Evolutionary conservation across 73 alveolate species (phyloP).

Genomic region (Tetrahymena malaccensis): DNA sequence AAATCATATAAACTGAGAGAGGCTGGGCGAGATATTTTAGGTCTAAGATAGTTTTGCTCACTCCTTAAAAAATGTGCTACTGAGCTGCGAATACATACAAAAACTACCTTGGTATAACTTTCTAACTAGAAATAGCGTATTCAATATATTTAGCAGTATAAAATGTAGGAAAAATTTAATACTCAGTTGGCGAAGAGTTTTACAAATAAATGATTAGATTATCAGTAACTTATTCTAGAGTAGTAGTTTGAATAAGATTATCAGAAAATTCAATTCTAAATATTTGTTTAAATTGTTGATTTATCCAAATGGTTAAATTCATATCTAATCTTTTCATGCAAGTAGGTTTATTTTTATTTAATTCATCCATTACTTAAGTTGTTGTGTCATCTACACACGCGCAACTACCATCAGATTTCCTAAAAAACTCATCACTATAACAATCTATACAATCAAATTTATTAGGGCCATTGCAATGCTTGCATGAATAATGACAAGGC

Average conservation of each 20-base stretch:
- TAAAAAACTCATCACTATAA: too few species aligned
- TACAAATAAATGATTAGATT: not conserved
- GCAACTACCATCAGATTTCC: not conserved
- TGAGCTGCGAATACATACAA: not conserved
- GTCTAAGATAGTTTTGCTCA: not conserved
- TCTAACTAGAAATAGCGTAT: not conserved
- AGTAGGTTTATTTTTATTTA: not conserved
- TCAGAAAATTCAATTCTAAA: not conserved
- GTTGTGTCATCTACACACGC: not conserved
- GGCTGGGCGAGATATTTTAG: not conserved
- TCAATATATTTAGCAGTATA: not conserved
- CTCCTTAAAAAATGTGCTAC: not conserved
- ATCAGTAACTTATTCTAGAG: too few species aligned
- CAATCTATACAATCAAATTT: not conserved
- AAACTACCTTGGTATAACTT: not conserved
- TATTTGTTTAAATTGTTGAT: not conserved
- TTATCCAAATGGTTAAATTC: not conserved
- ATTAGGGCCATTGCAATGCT: not conserved
- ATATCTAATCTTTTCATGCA: not conserved
- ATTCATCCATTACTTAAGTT: not conserved
- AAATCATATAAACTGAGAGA: not conserved
- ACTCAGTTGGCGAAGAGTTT: not conserved
- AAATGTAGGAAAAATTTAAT: not conserved
- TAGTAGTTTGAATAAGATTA: not conserved
- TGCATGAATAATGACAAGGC: not conserved